Conservation (phyloP, 2,329 filamentous ascomycete species). For the Elsinoe ampelina region DNA sequence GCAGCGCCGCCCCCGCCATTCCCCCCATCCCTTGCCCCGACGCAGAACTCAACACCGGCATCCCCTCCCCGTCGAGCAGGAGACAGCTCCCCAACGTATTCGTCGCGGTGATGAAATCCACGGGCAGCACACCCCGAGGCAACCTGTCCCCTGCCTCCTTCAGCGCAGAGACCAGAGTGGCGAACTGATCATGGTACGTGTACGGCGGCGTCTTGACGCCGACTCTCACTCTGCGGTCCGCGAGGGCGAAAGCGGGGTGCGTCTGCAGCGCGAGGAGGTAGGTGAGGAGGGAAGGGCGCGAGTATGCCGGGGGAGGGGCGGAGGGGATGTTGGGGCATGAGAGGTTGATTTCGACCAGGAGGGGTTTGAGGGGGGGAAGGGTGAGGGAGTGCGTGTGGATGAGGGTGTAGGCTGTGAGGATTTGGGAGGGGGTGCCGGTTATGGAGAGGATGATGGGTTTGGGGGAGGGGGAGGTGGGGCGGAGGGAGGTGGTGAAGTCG, state of each 20-base stretch:
- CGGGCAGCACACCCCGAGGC: conserved; percentile 29
- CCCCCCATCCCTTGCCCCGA: conserved; percentile 54
- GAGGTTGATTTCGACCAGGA: conserved; percentile 69
- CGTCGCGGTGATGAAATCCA: conserved; percentile 63
- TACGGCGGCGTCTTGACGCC: conserved; percentile 72
- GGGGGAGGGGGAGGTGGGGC: conserved; percentile 42
- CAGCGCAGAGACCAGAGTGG: conserved; percentile 46
- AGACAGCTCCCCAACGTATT: conserved; percentile 66
- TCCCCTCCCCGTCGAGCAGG: conserved; percentile 35
- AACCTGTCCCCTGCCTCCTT: conserved; percentile 21
- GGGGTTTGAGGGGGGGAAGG: conserved; percentile 32
- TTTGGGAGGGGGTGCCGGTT: conserved; percentile 52
- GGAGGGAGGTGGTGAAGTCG: conserved; percentile 34
- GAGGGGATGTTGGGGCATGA: conserved; percentile 66
- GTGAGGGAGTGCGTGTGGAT: conserved; percentile 33
- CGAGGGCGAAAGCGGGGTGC: conserved; percentile 14
- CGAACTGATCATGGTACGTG: conserved; percentile 59
- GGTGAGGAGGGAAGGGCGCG: conserved; percentile 37
- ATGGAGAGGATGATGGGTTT: conserved; percentile 64
- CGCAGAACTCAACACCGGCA: conserved; percentile 42
- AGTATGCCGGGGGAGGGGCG: conserved; percentile 63
- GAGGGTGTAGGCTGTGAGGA: conserved; percentile 46
- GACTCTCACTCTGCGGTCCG: conserved; percentile 33
- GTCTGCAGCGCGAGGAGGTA: conserved; percentile 47
- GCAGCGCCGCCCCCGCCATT: conserved; percentile 61